Percentiles rank a stretch among this genome's conserved stretches.
These are phyloP conservation scores for Ophiocordyceps australis DNA, from an alignment of 2,329 filamentous ascomycete species.

Conservation along the genomic window DNA sequence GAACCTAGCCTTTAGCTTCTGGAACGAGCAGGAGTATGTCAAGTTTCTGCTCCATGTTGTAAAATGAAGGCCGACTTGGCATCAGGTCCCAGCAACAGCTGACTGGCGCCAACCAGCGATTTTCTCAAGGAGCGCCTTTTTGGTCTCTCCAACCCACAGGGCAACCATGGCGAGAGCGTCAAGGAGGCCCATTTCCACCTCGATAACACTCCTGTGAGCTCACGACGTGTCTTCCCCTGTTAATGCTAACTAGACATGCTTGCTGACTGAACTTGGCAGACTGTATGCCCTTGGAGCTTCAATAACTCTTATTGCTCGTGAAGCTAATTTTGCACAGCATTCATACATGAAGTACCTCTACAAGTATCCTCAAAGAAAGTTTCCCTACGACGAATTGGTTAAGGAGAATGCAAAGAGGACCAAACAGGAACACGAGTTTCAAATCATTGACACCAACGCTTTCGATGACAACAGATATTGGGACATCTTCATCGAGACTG, in stretches of 20 bases:
- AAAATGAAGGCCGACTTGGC: background rate
- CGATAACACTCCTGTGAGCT: constrained; percentile 65
- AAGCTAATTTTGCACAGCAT: constrained; percentile 36
- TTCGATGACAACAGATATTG: constrained; percentile 88
- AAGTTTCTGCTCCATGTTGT: background rate
- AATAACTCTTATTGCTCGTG: background rate
- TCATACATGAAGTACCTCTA: constrained; percentile 99
- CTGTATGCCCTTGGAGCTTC: constrained; percentile 15
- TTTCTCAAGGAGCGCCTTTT: constrained; percentile 93
- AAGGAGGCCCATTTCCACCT: constrained; percentile 95
- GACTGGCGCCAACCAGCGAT: constrained; percentile 34
- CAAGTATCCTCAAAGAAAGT: constrained; percentile 85
- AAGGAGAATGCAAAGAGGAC: constrained; percentile 65
- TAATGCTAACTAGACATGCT: constrained; percentile 1
- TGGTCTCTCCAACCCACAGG: constrained; percentile 87
- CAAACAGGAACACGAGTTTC: constrained; percentile 72
- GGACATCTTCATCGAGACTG: constrained; percentile 94
- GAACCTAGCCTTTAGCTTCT: constrained; percentile 91
- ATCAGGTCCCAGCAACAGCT: background rate
- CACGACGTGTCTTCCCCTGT: background rate
- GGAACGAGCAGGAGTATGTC: constrained; percentile 83
- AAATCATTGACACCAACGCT: constrained; percentile 72
- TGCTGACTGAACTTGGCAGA: constrained; percentile 16
- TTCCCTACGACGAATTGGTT: constrained; percentile 80
- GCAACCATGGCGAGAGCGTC: constrained; percentile 92